Evolutionary conservation across 495 filamentous ascomycete genomes (phyloP).

Genomic region (Pyrenula massariospora): DNA sequence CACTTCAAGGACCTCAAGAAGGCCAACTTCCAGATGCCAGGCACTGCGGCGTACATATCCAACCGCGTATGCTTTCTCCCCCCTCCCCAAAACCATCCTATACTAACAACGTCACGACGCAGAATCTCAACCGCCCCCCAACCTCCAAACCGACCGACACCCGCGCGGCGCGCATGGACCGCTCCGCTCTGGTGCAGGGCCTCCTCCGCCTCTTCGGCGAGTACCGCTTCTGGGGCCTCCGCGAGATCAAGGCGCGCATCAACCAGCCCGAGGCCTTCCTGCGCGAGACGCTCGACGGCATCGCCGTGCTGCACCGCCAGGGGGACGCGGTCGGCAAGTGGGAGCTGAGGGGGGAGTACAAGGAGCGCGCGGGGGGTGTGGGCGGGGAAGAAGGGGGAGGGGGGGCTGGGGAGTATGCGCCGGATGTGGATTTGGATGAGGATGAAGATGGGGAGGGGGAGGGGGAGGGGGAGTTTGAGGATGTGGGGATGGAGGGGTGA

Average conservation of each 20-base stretch:
- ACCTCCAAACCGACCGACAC: not conserved
- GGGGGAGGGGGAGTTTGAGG: not conserved
- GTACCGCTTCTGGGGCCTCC: slow-evolving; percentile 85
- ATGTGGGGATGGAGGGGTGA: not conserved
- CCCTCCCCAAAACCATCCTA: not conserved
- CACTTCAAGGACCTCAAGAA: slow-evolving; percentile 26
- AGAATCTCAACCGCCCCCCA: not conserved
- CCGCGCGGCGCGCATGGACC: slow-evolving; percentile 63
- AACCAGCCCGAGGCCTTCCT: slow-evolving; percentile 87
- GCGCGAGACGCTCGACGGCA: slow-evolving; percentile 67
- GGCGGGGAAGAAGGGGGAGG: not conserved
- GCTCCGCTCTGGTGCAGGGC: slow-evolving; percentile 71
- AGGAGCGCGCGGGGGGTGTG: slow-evolving; percentile 19
- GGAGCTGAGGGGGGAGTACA: slow-evolving; percentile 65
- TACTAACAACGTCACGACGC: too few relatives aligned
- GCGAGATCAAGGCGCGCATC: slow-evolving; percentile 56
- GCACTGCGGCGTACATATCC: slow-evolving; percentile 16
- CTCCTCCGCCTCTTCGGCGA: slow-evolving; percentile 71
- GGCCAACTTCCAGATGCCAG: slow-evolving; percentile 30
- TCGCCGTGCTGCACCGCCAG: slow-evolving; percentile 67
- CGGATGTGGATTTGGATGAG: not conserved
- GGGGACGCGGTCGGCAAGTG: slow-evolving; percentile 77
- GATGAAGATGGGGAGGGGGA: not conserved
- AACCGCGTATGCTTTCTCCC: not conserved
- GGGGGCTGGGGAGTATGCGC: not conserved